Percentiles rank a stretch among this genome's conserved stretches.
Evolutionary conservation across 331 rosid species (phyloP).

Genomic region (Dryas integrifolia): DNA sequence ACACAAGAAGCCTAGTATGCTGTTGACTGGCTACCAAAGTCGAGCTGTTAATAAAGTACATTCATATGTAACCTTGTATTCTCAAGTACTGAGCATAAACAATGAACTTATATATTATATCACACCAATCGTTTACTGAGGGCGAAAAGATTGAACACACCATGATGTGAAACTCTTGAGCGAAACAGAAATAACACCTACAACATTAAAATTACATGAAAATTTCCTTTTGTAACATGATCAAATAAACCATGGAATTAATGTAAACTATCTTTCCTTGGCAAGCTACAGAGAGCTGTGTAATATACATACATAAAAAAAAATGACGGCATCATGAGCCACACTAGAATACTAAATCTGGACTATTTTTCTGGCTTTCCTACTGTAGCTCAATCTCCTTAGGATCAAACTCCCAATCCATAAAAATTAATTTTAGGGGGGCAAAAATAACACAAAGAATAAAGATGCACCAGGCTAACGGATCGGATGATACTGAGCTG

Average conservation of each 20-base stretch:
- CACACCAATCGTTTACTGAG: constrained; percentile 4
- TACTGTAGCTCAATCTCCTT: constrained; percentile 27
- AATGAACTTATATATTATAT: constrained; percentile 1
- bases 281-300: constrained; percentile 36
- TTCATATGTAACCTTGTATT: too few species aligned
- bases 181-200: constrained; percentile 15
- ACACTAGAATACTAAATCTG: constrained; percentile 29
- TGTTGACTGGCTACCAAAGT: too few species aligned
- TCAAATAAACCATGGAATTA: constrained; percentile 29
- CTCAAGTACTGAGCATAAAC: too few species aligned
- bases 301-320: constrained; percentile 31
- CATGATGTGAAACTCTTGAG: constrained; percentile 4
- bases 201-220: constrained; percentile 22
- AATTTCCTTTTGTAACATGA: constrained; percentile 10
- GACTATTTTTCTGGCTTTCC: constrained; percentile 21
- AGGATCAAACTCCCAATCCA: constrained; percentile 34
- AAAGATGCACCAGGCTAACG: constrained; percentile 39
- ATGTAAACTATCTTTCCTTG: constrained; percentile 26
- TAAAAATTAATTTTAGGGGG: constrained; percentile 19
- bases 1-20: too few species aligned
- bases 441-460: constrained; percentile 33
- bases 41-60: too few species aligned
- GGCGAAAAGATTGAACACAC: constrained; percentile 18
- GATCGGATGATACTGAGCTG: constrained; percentile 87
- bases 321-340: constrained; percentile 28